These are phyloP conservation scores for Poterioochromonas sp. DNA, from an alignment of 352 stramenopile species.

Conservation along the genomic window DNA sequence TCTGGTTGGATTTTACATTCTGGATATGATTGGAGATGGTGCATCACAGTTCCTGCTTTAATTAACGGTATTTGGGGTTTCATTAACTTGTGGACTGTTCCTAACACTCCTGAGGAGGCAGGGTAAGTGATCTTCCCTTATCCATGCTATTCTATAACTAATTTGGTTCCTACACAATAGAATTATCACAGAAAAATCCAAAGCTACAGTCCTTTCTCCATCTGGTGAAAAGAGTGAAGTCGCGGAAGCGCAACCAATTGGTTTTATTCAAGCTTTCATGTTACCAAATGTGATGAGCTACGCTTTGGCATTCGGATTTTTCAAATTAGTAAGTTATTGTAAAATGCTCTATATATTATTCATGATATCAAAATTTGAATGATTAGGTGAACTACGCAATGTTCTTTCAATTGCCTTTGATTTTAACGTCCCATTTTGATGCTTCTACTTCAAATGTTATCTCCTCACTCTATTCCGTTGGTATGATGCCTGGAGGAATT, in stretches of 20 bases:
- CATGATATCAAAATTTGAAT: neutral
- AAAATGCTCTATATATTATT: slow-evolving; percentile 55
- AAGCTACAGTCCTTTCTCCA: too few relatives aligned
- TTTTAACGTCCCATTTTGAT: slow-evolving; percentile 79
- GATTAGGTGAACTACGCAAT: slow-evolving; percentile 79
- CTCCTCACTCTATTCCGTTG: slow-evolving; percentile 63
- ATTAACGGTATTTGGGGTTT: slow-evolving; percentile 72
- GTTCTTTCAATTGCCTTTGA: slow-evolving; percentile 95
- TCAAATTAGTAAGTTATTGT: slow-evolving; percentile 93
- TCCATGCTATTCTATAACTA: neutral
- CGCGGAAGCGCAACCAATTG: too few relatives aligned
- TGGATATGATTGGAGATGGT: slow-evolving; percentile 72
- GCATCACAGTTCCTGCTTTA: slow-evolving; percentile 66
- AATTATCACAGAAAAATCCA: neutral
- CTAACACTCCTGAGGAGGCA: slow-evolving; percentile 55
- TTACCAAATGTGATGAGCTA: slow-evolving; percentile 85
- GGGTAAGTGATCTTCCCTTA: neutral
- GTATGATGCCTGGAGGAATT: slow-evolving; percentile 66
- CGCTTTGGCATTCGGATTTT: slow-evolving; percentile 85
- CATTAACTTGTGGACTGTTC: slow-evolving; percentile 69
- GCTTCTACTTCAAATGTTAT: slow-evolving; percentile 63
- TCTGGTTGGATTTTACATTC: slow-evolving; percentile 57
- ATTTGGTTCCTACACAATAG: neutral
- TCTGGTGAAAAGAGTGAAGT: too few relatives aligned
- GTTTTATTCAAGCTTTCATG: slow-evolving; percentile 62